phyloP scores from a whole-genome alignment of 371 early-diverging fungal genomes.

The Saksenaea vasiformis region DNA sequence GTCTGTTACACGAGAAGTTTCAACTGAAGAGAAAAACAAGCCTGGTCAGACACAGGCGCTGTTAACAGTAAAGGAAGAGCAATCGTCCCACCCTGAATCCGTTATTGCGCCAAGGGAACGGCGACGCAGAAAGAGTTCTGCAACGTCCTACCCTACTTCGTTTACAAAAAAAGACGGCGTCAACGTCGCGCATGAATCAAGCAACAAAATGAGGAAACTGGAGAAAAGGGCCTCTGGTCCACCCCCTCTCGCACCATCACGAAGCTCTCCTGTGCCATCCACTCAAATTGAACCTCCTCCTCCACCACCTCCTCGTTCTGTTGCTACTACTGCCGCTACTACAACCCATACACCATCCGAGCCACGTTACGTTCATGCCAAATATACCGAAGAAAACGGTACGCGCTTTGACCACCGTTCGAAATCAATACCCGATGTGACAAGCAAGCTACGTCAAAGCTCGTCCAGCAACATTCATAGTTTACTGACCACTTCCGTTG shows the following conservation, averaged over 20 bases:
- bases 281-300: not conserved
- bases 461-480: constrained; percentile 27
- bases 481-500: constrained; percentile 23
- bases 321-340: too few relatives aligned
- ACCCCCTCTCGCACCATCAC: not conserved
- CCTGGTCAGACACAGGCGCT: not conserved
- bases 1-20: not conserved
- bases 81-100: not conserved
- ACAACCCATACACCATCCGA: not conserved
- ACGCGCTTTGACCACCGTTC: constrained; percentile 5
- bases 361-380: not conserved
- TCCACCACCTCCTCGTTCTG: too few relatives aligned
- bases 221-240: not conserved
- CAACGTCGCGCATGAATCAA: not conserved
- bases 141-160: not conserved
- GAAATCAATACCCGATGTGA: not conserved
- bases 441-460: constrained; percentile 9
- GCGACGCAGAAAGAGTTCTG: not conserved
- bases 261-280: not conserved
- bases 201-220: not conserved
- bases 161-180: not conserved
- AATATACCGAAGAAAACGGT: constrained; percentile 10
- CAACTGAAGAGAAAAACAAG: not conserved
- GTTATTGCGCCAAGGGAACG: not conserved
- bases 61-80: not conserved